A percentile compares a stretch with the other conserved stretches of the same genome.
Conservation (phyloP, 306 rosid genomes). For the Parietaria judaica region DNA sequence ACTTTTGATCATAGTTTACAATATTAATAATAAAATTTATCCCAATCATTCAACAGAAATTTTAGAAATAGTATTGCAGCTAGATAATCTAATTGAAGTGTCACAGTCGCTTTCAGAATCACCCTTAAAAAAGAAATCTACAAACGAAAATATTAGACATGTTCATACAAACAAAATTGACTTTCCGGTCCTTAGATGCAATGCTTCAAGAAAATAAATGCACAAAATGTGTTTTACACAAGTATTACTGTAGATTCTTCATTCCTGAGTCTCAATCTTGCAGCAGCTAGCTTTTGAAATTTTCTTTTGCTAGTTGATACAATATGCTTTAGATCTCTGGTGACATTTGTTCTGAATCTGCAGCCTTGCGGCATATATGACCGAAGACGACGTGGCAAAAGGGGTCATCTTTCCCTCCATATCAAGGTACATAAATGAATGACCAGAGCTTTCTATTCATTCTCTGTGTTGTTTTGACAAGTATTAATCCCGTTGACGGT, state of each 20-base stretch:
- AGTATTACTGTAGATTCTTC: background rate
- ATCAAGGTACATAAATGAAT: slow-evolving; percentile 55
- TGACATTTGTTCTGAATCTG: slow-evolving; percentile 14
- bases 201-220: background rate
- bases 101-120: no score
- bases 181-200: no score
- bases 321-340: slow-evolving; percentile 2
- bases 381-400: slow-evolving; percentile 75
- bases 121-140: no score
- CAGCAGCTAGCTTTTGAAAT: background rate
- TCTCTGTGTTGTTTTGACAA: background rate
- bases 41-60: no score
- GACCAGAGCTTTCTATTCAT: background rate
- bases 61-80: no score
- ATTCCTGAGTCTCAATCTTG: background rate
- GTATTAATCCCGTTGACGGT: slow-evolving; percentile 18
- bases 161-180: no score
- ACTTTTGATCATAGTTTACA: background rate
- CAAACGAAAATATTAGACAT: no score
- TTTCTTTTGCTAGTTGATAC: background rate
- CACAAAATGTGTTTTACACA: background rate
- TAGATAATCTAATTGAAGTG: no score
- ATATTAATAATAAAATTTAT: no score
- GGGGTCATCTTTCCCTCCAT: slow-evolving; percentile 87
- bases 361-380: slow-evolving; percentile 95